These are phyloP conservation scores for Penicillium pulvis DNA, from an alignment of 495 filamentous ascomycete genomes.

Conservation along the genomic window DNA sequence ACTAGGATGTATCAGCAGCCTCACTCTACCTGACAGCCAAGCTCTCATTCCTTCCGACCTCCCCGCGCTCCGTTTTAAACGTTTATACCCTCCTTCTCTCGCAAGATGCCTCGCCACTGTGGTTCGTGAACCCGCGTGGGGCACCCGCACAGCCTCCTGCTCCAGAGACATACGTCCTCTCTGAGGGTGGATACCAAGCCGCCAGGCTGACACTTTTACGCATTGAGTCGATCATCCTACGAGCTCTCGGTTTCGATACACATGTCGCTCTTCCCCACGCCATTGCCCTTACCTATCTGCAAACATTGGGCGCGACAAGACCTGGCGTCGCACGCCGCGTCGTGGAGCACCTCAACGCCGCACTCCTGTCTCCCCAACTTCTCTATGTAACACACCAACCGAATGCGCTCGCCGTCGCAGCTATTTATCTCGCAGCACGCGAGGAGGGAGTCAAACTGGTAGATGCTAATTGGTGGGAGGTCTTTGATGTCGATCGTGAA, in stretches of 20 bases:
- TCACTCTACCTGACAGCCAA: slow-evolving; percentile 83
- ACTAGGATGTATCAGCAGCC: slow-evolving; percentile 78
- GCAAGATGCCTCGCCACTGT: slow-evolving; percentile 58
- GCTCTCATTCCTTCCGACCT: slow-evolving; percentile 72
- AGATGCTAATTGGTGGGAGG: slow-evolving; percentile 90
- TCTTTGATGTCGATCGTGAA: slow-evolving; percentile 97
- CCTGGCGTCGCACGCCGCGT: slow-evolving; percentile 59
- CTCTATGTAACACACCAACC: slow-evolving; percentile 93
- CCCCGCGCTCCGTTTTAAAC: slow-evolving; percentile 76
- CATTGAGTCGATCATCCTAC: slow-evolving; percentile 74
- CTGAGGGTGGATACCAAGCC: slow-evolving; percentile 68
- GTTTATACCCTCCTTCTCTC: slow-evolving; percentile 84
- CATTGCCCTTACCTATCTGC: slow-evolving; percentile 89
- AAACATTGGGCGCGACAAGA: slow-evolving; percentile 69
- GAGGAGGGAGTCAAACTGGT: slow-evolving; percentile 78
- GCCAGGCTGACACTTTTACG: slow-evolving; percentile 63
- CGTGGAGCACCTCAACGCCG: slow-evolving; percentile 78
- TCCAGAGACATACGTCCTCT: slow-evolving; percentile 67
- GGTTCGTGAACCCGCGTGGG: slow-evolving; percentile 43
- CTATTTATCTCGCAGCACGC: slow-evolving; percentile 85
- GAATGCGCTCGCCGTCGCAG: slow-evolving; percentile 77
- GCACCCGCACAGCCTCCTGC: slow-evolving; percentile 39
- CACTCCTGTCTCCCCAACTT: slow-evolving; percentile 82
- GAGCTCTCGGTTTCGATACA: slow-evolving; percentile 75
- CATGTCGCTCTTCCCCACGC: slow-evolving; percentile 84